Base-by-base conservation (phyloP, 352 stramenopile genomes). In the Pythium periplocum region DNA sequence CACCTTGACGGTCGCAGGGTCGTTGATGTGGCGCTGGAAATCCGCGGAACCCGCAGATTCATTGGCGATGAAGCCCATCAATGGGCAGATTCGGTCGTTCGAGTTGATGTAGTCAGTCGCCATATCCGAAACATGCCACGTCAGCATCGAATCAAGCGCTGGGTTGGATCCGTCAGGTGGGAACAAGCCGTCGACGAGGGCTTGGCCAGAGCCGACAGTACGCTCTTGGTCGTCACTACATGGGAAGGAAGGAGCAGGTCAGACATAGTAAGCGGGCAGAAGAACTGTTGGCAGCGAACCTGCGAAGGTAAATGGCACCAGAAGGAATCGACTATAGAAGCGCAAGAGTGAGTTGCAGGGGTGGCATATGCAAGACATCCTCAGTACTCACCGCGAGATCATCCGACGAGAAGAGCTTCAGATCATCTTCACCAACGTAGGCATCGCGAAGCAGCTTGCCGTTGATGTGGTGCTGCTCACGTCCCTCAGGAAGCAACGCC, bases 161-260 rank as follows among this genome's bases (percentile, higher is more conserved):
- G 71, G 78, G 42, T 73, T 61, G 11, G 61, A 66, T 6, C 56
- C 64, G 26, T 92, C 75, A 12, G 69, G 68, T 35, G 84, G 82
- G 55, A 95, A 95, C 12, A 95, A 40, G 2, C 78, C 79, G 41
- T 95, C 81, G 17, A 95, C 66, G 32, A 95, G 57, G 3, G 79
- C 77, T 59, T 94, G 83, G 9, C 83, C 83, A n/a, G 83, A 94
- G 4, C 83, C 83, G 4, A 94, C 57, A 9, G 83, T 94, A 8
- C 83, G 75, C 56, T 94, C 83, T 62, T 94, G 69, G 56, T 94
- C 83, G 46, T 94, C 83, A 57, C 81, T 92, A 26, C 1, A 10
- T 6, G 32, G 17, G 17, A 26, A 26, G 17, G 17, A 26, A 26
- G 17, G 17, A 26, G 17, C 17, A 26, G 17, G 17, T 26, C 17